Percentiles rank a stretch among this genome's conserved stretches.
These are phyloP conservation scores for Rosa rugosa DNA, from an alignment of 306 rosid genomes.

Conservation along the genomic window DNA sequence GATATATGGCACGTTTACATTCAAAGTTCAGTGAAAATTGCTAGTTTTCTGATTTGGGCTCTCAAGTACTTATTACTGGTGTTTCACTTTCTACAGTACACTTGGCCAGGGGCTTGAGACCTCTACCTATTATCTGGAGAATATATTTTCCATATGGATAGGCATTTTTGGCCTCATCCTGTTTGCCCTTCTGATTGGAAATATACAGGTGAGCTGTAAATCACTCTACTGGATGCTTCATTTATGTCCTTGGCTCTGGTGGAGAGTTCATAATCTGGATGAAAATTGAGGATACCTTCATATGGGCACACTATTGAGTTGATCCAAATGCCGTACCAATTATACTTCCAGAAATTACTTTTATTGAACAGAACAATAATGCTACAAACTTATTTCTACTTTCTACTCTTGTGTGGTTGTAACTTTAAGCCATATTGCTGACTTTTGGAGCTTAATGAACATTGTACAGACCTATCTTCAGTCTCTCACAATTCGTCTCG, in stretches of 20 bases:
- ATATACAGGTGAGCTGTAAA: conserved; percentile 65
- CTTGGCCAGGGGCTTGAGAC: conserved; percentile 94
- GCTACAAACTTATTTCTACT: conserved; percentile 1
- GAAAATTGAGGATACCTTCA: not conserved
- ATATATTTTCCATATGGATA: conserved; percentile 71
- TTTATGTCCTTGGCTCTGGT: not conserved
- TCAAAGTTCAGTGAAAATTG: not conserved
- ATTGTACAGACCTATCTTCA: conserved; percentile 52
- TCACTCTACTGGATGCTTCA: not conserved
- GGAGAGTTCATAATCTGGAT: not conserved
- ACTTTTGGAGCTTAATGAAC: conserved; percentile 7
- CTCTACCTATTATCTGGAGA: conserved; percentile 71
- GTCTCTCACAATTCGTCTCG: conserved; percentile 51
- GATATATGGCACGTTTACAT: not conserved
- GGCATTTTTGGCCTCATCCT: conserved; percentile 72
- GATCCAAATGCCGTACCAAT: not conserved
- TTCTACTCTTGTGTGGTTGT: not conserved
- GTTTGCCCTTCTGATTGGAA: conserved; percentile 85
- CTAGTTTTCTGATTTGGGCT: not conserved
- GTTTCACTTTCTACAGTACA: conserved; percentile 59
- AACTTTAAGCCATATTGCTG: not conserved
- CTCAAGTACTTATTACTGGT: not conserved
- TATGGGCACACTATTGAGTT: too few relatives aligned
- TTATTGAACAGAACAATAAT: not conserved
- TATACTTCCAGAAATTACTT: not conserved